A percentile compares a stretch with the other conserved stretches of the same genome.
phyloP scores from a whole-genome alignment of 2,329 filamentous ascomycete genomes.

The Beauveria sp. region DNA sequence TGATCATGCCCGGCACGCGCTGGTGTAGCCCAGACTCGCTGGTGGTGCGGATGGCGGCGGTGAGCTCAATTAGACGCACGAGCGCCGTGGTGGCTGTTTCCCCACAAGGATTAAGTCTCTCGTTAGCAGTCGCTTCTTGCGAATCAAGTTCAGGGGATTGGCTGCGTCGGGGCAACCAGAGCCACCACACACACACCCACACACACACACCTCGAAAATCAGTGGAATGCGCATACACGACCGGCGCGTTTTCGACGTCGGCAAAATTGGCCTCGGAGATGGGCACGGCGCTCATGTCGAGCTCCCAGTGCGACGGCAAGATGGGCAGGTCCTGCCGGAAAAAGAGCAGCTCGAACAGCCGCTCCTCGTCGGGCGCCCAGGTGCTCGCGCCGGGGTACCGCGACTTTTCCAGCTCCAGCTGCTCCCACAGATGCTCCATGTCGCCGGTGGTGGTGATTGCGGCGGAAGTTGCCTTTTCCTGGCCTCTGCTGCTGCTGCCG shows the following conservation, averaged over 20 bases:
- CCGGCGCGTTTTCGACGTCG: constrained; percentile 22
- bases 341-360: constrained; percentile 34
- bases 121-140: not conserved
- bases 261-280: constrained; percentile 30
- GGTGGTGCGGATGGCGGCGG: constrained; percentile 24
- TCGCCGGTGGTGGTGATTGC: constrained; percentile 21
- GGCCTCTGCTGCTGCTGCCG: not conserved
- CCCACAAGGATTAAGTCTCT: not conserved
- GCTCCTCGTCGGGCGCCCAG: constrained; percentile 45
- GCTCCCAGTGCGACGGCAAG: constrained; percentile 31
- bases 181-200: too few relatives aligned
- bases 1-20: constrained; percentile 26
- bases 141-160: too few relatives aligned
- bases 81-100: constrained; percentile 31
- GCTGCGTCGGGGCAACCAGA: too few relatives aligned
- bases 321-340: constrained; percentile 33
- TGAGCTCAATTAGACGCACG: constrained; percentile 32
- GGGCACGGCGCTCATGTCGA: constrained; percentile 33
- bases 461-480: not conserved
- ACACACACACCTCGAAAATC: constrained; percentile 28
- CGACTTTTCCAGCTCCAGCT: constrained; percentile 37
- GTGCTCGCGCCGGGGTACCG: constrained; percentile 34
- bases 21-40: constrained; percentile 27
- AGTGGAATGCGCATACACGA: constrained; percentile 30
- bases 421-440: constrained; percentile 18